Evolutionary conservation across 2,329 filamentous ascomycete species (phyloP), one percentile per base, ranked within the genome.

Genomic region (Pseudogymnoascus sp.): DNA sequence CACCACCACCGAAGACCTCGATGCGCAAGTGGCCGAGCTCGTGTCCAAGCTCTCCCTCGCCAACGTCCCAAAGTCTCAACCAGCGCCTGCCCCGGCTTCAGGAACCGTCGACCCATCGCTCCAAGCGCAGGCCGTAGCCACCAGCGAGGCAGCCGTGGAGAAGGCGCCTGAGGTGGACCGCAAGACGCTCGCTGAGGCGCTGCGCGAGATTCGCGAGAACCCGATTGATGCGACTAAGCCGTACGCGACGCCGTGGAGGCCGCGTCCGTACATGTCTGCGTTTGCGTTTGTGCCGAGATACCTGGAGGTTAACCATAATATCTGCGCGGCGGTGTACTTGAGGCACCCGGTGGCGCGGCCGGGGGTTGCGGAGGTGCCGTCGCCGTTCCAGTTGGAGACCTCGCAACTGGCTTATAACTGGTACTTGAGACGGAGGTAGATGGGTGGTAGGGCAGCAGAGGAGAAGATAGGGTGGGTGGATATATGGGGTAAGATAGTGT

Each of bases 201-300:
- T 71, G 11, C 23, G 35, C 15, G 50, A 64, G 15, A 80, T 62
- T 79, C 83, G 69, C 83, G 85, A 91, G 73, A 96, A 97, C 77
- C 88, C 91, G 0, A 77, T 88, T 65, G 91, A 97, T 76, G 75
- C 78, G 26, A 78, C 76, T 64, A 96, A 96, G 77, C 91, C 95
- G 3, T 99, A 99, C 74, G 83, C 83, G 4, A 97, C 93, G 1
- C 95, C 95, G 11, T 99, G 95, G 95, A 79, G 83, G 68, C 95
- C 95, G 11, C 83, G 92, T 63, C 83, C 88, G 62, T 97, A 85
- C 77, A 96, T 99, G 90, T 82, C 85, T 61, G 87, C 93, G 0
- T 99, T 99, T 76, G 92, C 93, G 23, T 97, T 96, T 76, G 92
- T 99, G 69, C 95, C 95, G 10, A 82, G 90, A 62, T 99, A 97